phyloP scores from a whole-genome alignment of 352 stramenopile species.

The Globisporangium spiculum region DNA sequence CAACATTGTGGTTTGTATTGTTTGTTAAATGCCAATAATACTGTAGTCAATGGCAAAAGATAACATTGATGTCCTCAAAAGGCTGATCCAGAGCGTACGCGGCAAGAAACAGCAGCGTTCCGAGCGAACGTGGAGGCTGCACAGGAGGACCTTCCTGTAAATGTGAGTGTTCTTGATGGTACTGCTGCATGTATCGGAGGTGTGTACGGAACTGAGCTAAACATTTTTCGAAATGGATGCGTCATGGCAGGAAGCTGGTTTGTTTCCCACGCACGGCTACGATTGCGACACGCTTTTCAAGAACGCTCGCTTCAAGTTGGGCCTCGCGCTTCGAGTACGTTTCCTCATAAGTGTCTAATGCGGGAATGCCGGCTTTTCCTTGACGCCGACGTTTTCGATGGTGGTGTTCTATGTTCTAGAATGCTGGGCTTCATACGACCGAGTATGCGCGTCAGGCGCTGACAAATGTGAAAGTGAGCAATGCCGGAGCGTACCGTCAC shows the following conservation, averaged over 20 bases:
- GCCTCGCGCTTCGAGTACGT: constrained; percentile 58
- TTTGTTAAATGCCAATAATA: not conserved
- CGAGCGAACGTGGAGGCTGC: constrained; percentile 60
- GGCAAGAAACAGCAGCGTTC: constrained; percentile 72
- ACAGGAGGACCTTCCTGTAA: constrained; percentile 51
- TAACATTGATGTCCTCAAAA: constrained; percentile 19
- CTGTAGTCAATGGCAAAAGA: not conserved
- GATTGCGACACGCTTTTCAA: constrained; percentile 77
- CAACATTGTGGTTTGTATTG: constrained; percentile 41
- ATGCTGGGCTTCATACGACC: constrained; percentile 60
- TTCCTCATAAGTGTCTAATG: not conserved
- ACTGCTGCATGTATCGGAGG: not conserved
- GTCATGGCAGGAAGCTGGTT: constrained; percentile 45
- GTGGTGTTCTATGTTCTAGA: constrained; percentile 19
- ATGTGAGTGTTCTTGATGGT: constrained; percentile 23
- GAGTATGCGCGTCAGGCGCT: constrained; percentile 70
- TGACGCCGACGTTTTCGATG: not conserved
- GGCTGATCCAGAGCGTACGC: constrained; percentile 57
- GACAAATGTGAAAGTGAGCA: constrained; percentile 63
- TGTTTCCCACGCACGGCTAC: constrained; percentile 75
- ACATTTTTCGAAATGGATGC: not conserved
- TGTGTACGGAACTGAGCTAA: not conserved
- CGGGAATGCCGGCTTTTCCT: too few species aligned
- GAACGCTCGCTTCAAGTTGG: constrained; percentile 79
- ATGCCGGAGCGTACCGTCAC: constrained; percentile 67